phyloP scores from a whole-genome alignment of 495 filamentous ascomycete genomes.

The Talaromyces stipitatus region DNA sequence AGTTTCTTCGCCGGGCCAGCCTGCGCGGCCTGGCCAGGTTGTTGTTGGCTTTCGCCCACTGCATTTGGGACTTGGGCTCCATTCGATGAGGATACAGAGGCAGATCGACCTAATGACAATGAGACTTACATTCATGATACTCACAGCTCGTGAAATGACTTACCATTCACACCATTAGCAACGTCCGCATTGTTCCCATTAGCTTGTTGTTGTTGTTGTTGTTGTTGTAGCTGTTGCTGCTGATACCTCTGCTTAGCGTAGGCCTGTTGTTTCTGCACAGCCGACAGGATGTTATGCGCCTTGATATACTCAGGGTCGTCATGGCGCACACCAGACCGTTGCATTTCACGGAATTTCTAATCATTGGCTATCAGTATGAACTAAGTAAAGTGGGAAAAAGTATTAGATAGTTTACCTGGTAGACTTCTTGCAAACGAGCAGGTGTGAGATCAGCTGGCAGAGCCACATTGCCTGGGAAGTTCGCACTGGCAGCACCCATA shows the following conservation, averaged over 20 bases:
- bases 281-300: constrained; percentile 55
- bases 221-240: constrained; percentile 35
- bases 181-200: constrained; percentile 31
- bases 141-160: constrained; percentile 3
- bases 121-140: background rate
- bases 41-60: constrained; percentile 22
- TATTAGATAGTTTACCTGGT: constrained; percentile 39
- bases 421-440: constrained; percentile 55
- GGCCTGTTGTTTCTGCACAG: constrained; percentile 50
- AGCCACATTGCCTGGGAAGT: constrained; percentile 48
- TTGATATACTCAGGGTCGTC: constrained; percentile 78
- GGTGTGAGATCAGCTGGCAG: constrained; percentile 50
- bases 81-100: constrained; percentile 39
- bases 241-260: constrained; percentile 42
- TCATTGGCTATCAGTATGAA: constrained; percentile 1
- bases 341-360: constrained; percentile 79
- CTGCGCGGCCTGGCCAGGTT: constrained; percentile 17
- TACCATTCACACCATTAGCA: constrained; percentile 47
- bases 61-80: constrained; percentile 19
- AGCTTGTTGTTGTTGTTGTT: constrained; percentile 39
- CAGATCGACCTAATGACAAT: constrained; percentile 23
- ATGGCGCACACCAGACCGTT: constrained; percentile 60
- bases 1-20: constrained; percentile 17
- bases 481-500: background rate
- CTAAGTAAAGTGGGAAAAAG: background rate